phyloP scores from a whole-genome alignment of 371 early-diverging fungal species.

The Actinomucor elegans region DNA sequence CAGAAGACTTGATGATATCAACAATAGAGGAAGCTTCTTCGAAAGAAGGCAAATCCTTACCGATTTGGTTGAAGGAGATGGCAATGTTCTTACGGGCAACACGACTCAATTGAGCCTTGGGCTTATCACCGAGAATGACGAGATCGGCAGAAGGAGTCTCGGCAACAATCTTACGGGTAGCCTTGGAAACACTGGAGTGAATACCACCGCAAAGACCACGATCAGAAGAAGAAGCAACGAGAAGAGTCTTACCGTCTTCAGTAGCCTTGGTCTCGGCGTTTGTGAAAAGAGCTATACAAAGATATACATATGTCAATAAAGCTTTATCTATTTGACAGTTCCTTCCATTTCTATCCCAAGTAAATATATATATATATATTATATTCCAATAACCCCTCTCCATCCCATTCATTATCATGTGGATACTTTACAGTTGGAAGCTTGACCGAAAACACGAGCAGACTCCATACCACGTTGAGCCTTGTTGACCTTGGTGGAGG shows the following conservation, averaged over 20 bases:
- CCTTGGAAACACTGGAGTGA: conserved; percentile 94
- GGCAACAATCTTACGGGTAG: conserved; percentile 67
- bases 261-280: conserved; percentile 73
- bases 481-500: conserved; percentile 95
- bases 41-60: conserved; percentile 89
- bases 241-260: conserved; percentile 60
- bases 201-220: conserved; percentile 99
- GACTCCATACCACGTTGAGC: conserved; percentile 94
- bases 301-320: not conserved
- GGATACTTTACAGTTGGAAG: conserved; percentile 68
- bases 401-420: not conserved
- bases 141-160: conserved; percentile 55
- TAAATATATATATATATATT: not conserved
- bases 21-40: conserved; percentile 85
- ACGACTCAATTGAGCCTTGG: conserved; percentile 88
- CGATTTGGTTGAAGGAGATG: conserved; percentile 88
- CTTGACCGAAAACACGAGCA: conserved; percentile 84
- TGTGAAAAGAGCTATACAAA: conserved; percentile 69
- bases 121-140: conserved; percentile 92
- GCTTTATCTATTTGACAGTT: too few relatives aligned
- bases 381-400: not conserved
- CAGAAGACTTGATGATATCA: conserved; percentile 71
- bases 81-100: conserved; percentile 70
- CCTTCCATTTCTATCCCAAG: too few relatives aligned
- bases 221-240: conserved; percentile 92